Percentiles rank a stretch among this genome's conserved stretches.
Evolutionary conservation across 148 eudicot species (phyloP).

Genomic region (Nepenthes gracilis): DNA sequence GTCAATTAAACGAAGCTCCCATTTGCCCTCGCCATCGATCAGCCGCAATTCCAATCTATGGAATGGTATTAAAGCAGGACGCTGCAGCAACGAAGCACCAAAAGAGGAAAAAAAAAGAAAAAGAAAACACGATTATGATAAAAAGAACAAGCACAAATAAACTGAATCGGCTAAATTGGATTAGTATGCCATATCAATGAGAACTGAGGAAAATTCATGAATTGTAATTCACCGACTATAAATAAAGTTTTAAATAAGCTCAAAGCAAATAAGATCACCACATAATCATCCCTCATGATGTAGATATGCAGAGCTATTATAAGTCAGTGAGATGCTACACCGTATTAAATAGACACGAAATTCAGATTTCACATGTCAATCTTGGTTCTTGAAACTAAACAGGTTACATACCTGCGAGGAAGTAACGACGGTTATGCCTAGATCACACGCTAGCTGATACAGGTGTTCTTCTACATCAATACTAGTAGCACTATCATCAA

Average conservation of each 20-base stretch:
- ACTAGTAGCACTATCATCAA: conserved; percentile 72
- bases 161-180: too few species aligned
- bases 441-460: conserved; percentile 57
- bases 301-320: too few species aligned
- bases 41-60: conserved; percentile 68
- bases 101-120: not conserved
- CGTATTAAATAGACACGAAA: not conserved
- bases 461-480: conserved; percentile 98
- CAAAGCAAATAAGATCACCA: too few species aligned
- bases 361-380: not conserved
- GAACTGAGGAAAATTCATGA: too few species aligned
- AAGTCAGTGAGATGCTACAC: too few species aligned
- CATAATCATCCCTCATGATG: too few species aligned
- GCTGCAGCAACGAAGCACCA: conserved; percentile 32
- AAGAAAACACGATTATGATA: not conserved
- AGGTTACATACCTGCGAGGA: conserved; percentile 67
- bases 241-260: too few species aligned
- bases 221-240: too few species aligned
- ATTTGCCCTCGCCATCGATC: conserved; percentile 91
- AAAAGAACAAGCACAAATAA: not conserved
- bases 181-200: too few species aligned
- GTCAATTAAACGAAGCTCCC: conserved; percentile 77
- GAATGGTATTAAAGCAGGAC: conserved; percentile 92
- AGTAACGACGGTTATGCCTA: conserved; percentile 79
- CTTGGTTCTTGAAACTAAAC: not conserved